phyloP scores from a whole-genome alignment of 129 eudicot species.

The Scalesia atractyloides region DNA sequence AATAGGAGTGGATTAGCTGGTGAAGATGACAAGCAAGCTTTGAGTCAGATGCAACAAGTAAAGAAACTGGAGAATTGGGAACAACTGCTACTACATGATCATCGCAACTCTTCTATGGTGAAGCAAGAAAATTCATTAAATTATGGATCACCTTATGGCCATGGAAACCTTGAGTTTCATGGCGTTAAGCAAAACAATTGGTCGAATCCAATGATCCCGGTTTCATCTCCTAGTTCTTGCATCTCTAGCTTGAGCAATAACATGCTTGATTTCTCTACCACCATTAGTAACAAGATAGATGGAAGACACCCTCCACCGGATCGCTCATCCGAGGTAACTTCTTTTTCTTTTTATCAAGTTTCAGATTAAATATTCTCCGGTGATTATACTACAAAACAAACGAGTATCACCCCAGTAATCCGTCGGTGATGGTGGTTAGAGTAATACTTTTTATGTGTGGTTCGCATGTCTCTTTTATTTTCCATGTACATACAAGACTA shows the following conservation, averaged over 20 bases:
- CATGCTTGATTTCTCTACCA: conserved; percentile 67
- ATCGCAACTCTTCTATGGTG: conserved; percentile 26
- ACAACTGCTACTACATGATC: conserved; percentile 43
- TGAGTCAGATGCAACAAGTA: conserved; percentile 41
- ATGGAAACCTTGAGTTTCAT: conserved; percentile 26
- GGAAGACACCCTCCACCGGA: conserved; percentile 62
- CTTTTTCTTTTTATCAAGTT: not conserved
- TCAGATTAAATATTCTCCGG: no score
- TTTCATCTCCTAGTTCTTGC: conserved; percentile 79
- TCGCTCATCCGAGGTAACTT: conserved; percentile 73
- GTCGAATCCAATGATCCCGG: conserved; percentile 54
- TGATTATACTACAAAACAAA: no score
- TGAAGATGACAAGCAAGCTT: conserved; percentile 44
- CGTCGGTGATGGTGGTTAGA: not conserved
- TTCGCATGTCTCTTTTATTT: conserved; percentile 27
- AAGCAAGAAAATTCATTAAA: conserved; percentile 53
- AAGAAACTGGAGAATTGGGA: conserved; percentile 76
- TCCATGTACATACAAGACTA: conserved; percentile 22
- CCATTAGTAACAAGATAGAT: conserved; percentile 39
- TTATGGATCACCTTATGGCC: conserved; percentile 30
- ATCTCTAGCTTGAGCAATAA: conserved; percentile 62
- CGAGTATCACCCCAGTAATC: no score
- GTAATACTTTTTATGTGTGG: conserved; percentile 11
- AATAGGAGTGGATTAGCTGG: conserved; percentile 57
- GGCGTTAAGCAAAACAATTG: conserved; percentile 40